Base-by-base conservation (phyloP, 192 early-diverging fungal genomes). In the Backusella sp. region DNA sequence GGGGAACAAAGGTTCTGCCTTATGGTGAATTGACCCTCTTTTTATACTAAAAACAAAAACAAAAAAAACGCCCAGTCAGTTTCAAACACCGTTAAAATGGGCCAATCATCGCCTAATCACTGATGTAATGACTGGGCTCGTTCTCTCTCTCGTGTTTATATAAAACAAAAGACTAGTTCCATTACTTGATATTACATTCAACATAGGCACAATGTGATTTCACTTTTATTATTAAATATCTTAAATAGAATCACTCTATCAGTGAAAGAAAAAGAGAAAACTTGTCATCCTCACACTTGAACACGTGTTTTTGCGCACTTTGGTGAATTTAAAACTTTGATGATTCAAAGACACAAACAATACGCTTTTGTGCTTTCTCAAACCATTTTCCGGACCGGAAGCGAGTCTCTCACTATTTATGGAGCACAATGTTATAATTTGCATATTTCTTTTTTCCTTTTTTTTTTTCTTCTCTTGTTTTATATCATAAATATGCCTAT, bases 401-500 rank as follows among this genome's bases (percentile, higher is more conserved):
- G 17, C 46, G 6, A 49, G 19, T n/a, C 6, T 49, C 15, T 21
- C 6, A 32, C 32, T 32, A 32, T 49, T n/a, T 49, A 49, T 49
- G n/a, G n/a, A 19, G 42, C 32, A 32, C 32, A 32, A 32, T 32
- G 32, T 32, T 49, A 49, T n/a, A 19, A 49, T 49, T 49, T 62
- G 56, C 56, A 62, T 26, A 62, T 62, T 23, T 23, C 30, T 32
- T 32, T 53, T 35, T 14, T 74, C 68, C 11, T 56, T 36, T 69
- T 52, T 52, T 52, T 52, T 68, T 66, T 32, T 23, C 59, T 36
- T n/a, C 14, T 19, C 21, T 66, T 21, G 30, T 9, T 36, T 34
- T 7, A 37, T 5, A 75, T 26, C 12, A 19, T 15, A 44, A 53
- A 23, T 42, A 76, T 75, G 73, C 39, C 74, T 17, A 74, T 30